These are phyloP conservation scores for Pleurostoma richardsiae DNA, from an alignment of 2,329 filamentous ascomycete species.

Conservation along the genomic window DNA sequence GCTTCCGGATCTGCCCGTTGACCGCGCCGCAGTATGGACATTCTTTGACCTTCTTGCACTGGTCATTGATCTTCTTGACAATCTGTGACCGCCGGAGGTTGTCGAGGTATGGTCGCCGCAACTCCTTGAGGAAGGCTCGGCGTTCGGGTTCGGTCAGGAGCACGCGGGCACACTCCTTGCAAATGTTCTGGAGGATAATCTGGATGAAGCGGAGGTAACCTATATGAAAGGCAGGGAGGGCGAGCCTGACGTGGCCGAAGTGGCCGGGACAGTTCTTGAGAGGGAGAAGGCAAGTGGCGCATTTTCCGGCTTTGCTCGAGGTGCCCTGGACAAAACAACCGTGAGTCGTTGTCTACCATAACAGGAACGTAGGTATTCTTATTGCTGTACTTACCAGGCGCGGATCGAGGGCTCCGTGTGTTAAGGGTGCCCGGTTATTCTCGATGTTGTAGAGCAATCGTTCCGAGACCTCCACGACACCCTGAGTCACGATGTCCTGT, in stretches of 20 bases:
- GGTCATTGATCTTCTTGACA: constrained; percentile 81
- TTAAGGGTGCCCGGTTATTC: constrained; percentile 68
- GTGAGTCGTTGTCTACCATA: no score
- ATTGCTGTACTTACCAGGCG: constrained; percentile 52
- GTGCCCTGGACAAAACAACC: constrained; percentile 52
- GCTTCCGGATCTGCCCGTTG: constrained; percentile 90
- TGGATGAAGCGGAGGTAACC: constrained; percentile 94
- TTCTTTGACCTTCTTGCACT: constrained; percentile 79
- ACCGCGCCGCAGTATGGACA: constrained; percentile 77
- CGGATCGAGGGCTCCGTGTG: constrained; percentile 81
- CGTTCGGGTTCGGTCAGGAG: constrained; percentile 78
- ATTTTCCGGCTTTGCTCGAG: constrained; percentile 75
- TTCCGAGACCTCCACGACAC: constrained; percentile 91
- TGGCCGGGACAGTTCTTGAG: constrained; percentile 88
- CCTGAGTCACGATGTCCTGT: constrained; percentile 93
- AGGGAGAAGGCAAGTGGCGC: constrained; percentile 76
- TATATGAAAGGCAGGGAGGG: constrained; percentile 90
- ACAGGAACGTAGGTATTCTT: no score
- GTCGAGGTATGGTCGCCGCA: constrained; percentile 78
- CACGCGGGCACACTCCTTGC: constrained; percentile 87
- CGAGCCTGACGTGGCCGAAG: constrained; percentile 88
- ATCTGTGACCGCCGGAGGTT: constrained; percentile 80
- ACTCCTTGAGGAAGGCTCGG: constrained; percentile 69
- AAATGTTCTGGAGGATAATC: constrained; percentile 88
- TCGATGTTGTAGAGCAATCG: constrained; percentile 89